phyloP scores from a whole-genome alignment of 1,139 yeast species.

The Kodamaea fungicola region DNA sequence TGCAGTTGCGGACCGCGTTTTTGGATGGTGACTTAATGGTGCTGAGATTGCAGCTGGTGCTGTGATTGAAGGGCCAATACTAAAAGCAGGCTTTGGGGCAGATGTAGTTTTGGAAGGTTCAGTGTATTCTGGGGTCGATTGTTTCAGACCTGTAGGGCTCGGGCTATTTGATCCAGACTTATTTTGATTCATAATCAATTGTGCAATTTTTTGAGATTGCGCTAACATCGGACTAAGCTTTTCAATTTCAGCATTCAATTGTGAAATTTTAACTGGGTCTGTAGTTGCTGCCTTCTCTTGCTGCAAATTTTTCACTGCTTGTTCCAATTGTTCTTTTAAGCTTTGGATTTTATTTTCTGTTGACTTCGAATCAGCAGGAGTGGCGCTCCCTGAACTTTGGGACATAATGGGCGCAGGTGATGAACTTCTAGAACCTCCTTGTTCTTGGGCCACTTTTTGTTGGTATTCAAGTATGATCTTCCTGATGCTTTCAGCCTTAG shows the following conservation, averaged over 20 bases:
- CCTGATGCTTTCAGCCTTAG: slow-evolving; percentile 66
- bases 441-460: slow-evolving; percentile 18
- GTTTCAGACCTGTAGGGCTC: slow-evolving; percentile 5
- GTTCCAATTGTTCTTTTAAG: slow-evolving; percentile 39
- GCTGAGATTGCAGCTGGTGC: background rate
- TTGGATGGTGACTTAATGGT: background rate
- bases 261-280: slow-evolving; percentile 25
- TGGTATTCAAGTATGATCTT: slow-evolving; percentile 41
- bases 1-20: no score
- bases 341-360: slow-evolving; percentile 30
- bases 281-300: slow-evolving; percentile 20
- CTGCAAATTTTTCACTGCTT: slow-evolving; percentile 31
- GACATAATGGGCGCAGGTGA: slow-evolving; percentile 7
- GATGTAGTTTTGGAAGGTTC: slow-evolving; percentile 4
- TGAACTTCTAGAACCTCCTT: slow-evolving; percentile 3
- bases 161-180: slow-evolving; percentile 7
- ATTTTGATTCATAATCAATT: slow-evolving; percentile 34
- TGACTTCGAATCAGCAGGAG: background rate
- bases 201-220: slow-evolving; percentile 37
- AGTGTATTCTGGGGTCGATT: slow-evolving; percentile 1
- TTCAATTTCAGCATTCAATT: slow-evolving; percentile 33
- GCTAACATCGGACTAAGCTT: slow-evolving; percentile 33
- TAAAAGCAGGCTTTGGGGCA: slow-evolving; percentile 7
- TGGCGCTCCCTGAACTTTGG: slow-evolving; percentile 15
- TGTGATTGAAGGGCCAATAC: slow-evolving; percentile 1